phyloP scores from a whole-genome alignment of 2,329 filamentous ascomycete genomes.

The Aspergillus uvarum region DNA sequence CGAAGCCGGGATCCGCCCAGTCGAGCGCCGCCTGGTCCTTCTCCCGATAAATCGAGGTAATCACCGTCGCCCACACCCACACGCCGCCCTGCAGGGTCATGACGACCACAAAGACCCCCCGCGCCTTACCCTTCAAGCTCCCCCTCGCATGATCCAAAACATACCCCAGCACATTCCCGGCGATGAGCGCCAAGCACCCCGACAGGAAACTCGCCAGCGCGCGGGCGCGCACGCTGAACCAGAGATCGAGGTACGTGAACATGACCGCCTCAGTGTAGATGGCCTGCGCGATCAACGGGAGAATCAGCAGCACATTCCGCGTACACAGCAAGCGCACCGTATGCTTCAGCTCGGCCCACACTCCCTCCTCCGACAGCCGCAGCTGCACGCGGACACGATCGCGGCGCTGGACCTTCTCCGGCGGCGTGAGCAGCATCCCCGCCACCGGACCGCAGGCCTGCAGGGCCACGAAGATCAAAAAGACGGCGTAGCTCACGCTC shows the following conservation, averaged over 20 bases:
- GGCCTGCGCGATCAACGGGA: slow-evolving; percentile 68
- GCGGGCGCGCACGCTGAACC: slow-evolving; percentile 68
- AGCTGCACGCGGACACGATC: slow-evolving; percentile 65
- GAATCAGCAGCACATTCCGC: slow-evolving; percentile 62
- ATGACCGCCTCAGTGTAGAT: slow-evolving; percentile 72
- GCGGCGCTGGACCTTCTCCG: slow-evolving; percentile 61
- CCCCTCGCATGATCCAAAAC: slow-evolving; percentile 62
- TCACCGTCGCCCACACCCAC: slow-evolving; percentile 70
- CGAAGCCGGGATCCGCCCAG: slow-evolving; percentile 65
- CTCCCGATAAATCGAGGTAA: slow-evolving; percentile 60
- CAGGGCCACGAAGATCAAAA: slow-evolving; percentile 67
- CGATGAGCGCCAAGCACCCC: slow-evolving; percentile 64
- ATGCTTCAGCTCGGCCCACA: slow-evolving; percentile 59
- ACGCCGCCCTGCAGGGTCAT: slow-evolving; percentile 61
- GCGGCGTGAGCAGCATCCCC: slow-evolving; percentile 61
- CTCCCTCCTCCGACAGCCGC: slow-evolving; percentile 53
- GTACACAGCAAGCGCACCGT: slow-evolving; percentile 61
- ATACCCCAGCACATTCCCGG: slow-evolving; percentile 65
- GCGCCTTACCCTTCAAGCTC: slow-evolving; percentile 54
- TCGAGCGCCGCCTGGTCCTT: slow-evolving; percentile 61
- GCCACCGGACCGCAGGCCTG: slow-evolving; percentile 66
- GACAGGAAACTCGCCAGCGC: slow-evolving; percentile 70
- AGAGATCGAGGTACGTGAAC: slow-evolving; percentile 67
- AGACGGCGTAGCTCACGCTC: slow-evolving; percentile 68
- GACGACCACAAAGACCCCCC: slow-evolving; percentile 56